Base-by-base conservation (phyloP, 768 basidiomycete genomes). In the Bullera alba region DNA sequence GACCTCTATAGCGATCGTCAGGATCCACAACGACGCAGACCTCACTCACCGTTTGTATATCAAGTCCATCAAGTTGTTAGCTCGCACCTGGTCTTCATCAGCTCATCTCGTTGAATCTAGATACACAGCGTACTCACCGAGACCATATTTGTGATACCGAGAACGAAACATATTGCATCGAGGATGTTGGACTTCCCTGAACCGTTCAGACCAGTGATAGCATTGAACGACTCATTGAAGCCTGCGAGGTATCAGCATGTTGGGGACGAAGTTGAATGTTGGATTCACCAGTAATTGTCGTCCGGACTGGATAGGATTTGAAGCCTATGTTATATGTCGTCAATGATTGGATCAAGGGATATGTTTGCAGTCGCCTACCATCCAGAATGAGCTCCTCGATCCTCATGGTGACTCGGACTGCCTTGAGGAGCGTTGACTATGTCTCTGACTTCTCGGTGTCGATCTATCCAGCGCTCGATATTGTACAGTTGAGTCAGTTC, bases 111-210 rank as follows among this genome's bases (percentile, higher is more conserved):
- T 41, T 30, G 34, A 21, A 26, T 8, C 50, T 17, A 25, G 37
- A 30, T 2, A 25, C 16, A 22, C 12, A 16, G 25, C n/a, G 7
- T 15, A 43, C 81, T 48, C 56, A 87, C 92, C 55, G 84, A 83
- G n/a, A 85, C 77, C 85, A 96, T 87, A 72, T 96, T 97, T 2
- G 92, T 97, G 59, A 97, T 87, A 15, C 95, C 95, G 17, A 99
- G 79, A 15, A 96, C 95, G 70, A 99, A 99, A 74, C 92, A 95
- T 74, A 97, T 97, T 52, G 95, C 92, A 77, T 99, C 95, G 56
- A 99, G 82, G 63, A 99, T 97, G 76, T 99, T 99, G 52, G 91
- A 95, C 77, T 99, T 97, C 61, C 93, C 93, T 0, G 90, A 93
- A 47, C 75, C 75, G 46, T 77, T 77, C 45, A 76, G 59, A 39